Conservation (phyloP, 768 basidiomycete species). For the Mycena floridula region DNA sequence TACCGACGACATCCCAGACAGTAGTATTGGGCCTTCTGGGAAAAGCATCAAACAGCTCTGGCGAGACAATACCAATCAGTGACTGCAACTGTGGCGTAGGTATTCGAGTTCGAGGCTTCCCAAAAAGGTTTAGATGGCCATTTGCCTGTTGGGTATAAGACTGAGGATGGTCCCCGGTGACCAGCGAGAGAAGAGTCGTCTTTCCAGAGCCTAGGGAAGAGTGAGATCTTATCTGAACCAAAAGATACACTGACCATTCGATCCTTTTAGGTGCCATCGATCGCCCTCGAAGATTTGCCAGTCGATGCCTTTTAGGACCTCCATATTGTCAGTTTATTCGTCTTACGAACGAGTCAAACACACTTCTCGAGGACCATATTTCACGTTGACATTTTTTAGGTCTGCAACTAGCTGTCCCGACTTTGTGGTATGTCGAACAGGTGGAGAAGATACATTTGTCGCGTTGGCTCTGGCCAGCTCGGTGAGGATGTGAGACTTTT, state of each 20-base stretch:
- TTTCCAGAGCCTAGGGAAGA: constrained; percentile 75
- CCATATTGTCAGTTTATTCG: constrained; percentile 1
- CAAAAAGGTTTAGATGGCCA: constrained; percentile 48
- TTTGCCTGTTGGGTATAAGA: constrained; percentile 66
- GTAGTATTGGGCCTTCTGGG: constrained; percentile 63
- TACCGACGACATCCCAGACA: constrained; percentile 77
- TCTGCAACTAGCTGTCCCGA: constrained; percentile 38
- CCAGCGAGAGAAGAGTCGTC: constrained; percentile 82
- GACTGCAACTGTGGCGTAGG: constrained; percentile 64
- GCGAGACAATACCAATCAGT: constrained; percentile 75
- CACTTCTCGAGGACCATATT: constrained; percentile 63
- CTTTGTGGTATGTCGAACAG: constrained; percentile 6
- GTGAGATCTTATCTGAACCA: not conserved
- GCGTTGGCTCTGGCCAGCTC: too few species aligned
- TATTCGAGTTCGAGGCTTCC: constrained; percentile 52
- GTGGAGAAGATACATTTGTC: too few species aligned
- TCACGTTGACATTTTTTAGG: constrained; percentile 61
- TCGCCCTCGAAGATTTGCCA: constrained; percentile 84
- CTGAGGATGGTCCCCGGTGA: constrained; percentile 94
- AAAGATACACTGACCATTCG: constrained; percentile 56
- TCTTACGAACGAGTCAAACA: constrained; percentile 28
- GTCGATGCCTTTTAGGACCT: constrained; percentile 73
- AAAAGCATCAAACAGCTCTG: constrained; percentile 89
- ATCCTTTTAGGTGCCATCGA: constrained; percentile 85
- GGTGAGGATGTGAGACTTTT: constrained; percentile 37